Base-by-base conservation (phyloP, 768 basidiomycete species). In the Hericium rajendrae region DNA sequence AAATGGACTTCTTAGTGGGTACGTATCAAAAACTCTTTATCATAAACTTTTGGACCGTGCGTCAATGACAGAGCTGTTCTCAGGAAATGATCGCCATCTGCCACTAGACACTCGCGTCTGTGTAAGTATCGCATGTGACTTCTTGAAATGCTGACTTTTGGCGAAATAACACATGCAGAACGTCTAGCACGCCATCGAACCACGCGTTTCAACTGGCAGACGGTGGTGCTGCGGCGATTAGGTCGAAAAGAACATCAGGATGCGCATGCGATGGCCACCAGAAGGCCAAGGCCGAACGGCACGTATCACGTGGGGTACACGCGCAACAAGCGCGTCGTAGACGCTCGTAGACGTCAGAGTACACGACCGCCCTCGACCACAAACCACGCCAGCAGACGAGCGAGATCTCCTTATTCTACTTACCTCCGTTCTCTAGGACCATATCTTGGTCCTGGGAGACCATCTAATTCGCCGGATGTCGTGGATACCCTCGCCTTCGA, bases 401-500 rank as follows among this genome's bases (percentile, higher is more conserved):
- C 28, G 20, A 9, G 49, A 37, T 51, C 49, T 51, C 16, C 26
- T 24, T 51, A 37, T 26, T 15, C 26, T 51, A 26, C 16, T 51
- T 3, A 26, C 49, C 26, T 51, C 22, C 26, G 24, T 16, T 51
- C 49, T 51, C 49, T 46, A 46, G 20, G 43, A 6, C 18, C 28
- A 16, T 26, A 24, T 12, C 22, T 26, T 8, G 20, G 49, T 51
- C 15, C 49, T 37, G 10, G 49, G 24, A 51, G 28, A 37, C 24
- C 22, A 15, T 22, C 13, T 26, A 26, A 51, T 37, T 22, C 16
- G 4, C 22, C 16, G 28, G 28, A 63, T 63, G 59, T 57, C 65
- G n/a, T 64, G 68, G 60, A 32, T 69, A 1, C 61, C 62, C n/a
- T 53, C 66, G 4, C 61, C 63, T n/a, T 48, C 65, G 26, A 64